Evolutionary conservation across 2,329 filamentous ascomycete genomes (phyloP), one percentile per base, ranked within the genome.

Genomic region (Leptographium procerum): DNA sequence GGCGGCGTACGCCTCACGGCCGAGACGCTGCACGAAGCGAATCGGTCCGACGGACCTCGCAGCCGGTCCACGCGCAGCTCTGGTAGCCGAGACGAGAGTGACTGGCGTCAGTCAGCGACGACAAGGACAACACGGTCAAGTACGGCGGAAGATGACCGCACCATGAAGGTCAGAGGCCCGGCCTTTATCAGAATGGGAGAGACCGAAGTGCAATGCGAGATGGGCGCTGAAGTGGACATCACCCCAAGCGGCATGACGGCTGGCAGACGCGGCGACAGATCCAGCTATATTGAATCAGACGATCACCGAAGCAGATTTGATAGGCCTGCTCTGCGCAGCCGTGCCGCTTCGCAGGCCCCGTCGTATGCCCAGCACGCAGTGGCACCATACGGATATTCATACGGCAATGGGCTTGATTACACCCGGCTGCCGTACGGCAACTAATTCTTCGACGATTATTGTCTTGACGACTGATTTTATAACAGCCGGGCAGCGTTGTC

Each of bases 11-110:
- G 78, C 57, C 68, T 86, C 58, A 86, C 83, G 4, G 77, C 77
- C 2, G 82, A 84, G 59, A 71, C 73, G 14, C 72, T 86, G 29
- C 77, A 74, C 62, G 80, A 75, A 66, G 78, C 74, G 31, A 75
- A 69, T 62, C 76, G 73, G 65, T 75, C 71, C 61, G 75, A 72
- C 60, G 75, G 72, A 8, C 70, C 72, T 26, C 82, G 77, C 71
- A 82, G 78, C 66, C 76, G 76, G 28, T 83, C 78, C 45, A 84
- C 76, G 56, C 77, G 77, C 62, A 84, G 78, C 73, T 83, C 76
- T 62, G 77, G 69, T 26, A 85, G 83, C 66, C 81, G 75, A 50
- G 83, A 85, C 64, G 82, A 85, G 59, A 85, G 82, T 69, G 83
- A 85, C 58, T 84, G 79, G 68, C 77, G 77, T 63, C 79, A 80